Base-by-base conservation (phyloP, 2,329 filamentous ascomycete species). In the Chaetoscypha palmicola region DNA sequence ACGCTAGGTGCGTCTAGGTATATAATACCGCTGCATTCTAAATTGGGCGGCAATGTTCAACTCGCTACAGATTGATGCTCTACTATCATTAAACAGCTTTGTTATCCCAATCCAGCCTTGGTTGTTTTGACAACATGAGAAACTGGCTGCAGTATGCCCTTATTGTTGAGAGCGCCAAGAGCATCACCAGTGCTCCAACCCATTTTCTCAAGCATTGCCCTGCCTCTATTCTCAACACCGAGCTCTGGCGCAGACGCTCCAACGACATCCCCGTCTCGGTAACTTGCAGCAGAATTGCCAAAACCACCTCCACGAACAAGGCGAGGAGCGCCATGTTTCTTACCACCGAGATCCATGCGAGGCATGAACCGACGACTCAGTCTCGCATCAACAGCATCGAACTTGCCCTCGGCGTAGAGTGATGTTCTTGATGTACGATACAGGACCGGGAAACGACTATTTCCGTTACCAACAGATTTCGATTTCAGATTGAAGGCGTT, bases 201-300 rank as follows among this genome's bases (percentile, higher is more conserved):
- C 92, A 97, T 97, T 67, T 92, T 97, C 67, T 94, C 88, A 51
- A 98, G 67, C 79, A 98, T 86, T 2, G 80, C 79, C 39, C 88
- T 77, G 9, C 92, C 92, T 53, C 79, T 87, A 62, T 95, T 97
- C 41, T 84, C 85, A 3, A 72, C 70, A 1, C 86, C 86, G 23
- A 98, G 73, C 62, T 95, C 90, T 9, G 89, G 86, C 1, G 91
- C 90, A 37, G 80, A 78, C 1, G 77, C 87, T 37, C 91, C 92
- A 2, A 97, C 89, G 21, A 94, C 70, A 53, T 97, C 90, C 14
- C 92, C 92, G 57, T 97, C 86, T 48, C 76, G 77, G 54, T 92
- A 87, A 1, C 71, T 73, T 10, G 74, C 73, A 8, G 70, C 73
- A 3, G 62, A 57, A 50, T 61, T 58, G 49, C 36, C 33, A 19